phyloP scores from a whole-genome alignment of 257 asterid genomes.

The Solanum pinnatisectum region DNA sequence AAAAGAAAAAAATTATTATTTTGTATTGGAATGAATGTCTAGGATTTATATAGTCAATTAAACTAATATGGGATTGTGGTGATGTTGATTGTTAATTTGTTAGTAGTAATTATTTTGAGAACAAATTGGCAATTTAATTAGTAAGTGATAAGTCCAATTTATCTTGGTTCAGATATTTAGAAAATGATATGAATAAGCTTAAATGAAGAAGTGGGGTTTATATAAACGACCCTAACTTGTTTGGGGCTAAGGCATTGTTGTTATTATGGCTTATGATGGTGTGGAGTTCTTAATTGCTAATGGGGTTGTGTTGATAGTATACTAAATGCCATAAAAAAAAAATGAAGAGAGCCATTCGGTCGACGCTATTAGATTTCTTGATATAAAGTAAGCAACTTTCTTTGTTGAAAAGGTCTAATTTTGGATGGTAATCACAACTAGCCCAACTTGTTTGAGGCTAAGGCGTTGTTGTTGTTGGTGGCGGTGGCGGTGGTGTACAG shows the following conservation, averaged over 20 bases:
- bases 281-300: neutral
- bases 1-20: neutral
- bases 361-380: neutral
- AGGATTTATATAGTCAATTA: neutral
- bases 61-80: neutral
- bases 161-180: neutral
- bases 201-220: neutral
- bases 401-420: neutral
- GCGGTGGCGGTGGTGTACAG: neutral
- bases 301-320: neutral
- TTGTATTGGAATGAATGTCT: neutral
- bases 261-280: neutral
- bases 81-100: neutral
- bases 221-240: neutral
- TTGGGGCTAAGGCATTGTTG: neutral
- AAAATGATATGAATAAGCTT: neutral
- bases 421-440: neutral
- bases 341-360: neutral
- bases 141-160: neutral
- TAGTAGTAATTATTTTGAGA: neutral
- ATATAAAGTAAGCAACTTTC: neutral
- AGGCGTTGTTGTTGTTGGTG: neutral
- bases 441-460: neutral
- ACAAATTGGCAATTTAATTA: neutral
- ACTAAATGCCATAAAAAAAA: neutral